Percentiles rank a stretch among this genome's conserved stretches.
Evolutionary conservation across 768 basidiomycete genomes (phyloP).

Genomic region (Leccinellum albellum): DNA sequence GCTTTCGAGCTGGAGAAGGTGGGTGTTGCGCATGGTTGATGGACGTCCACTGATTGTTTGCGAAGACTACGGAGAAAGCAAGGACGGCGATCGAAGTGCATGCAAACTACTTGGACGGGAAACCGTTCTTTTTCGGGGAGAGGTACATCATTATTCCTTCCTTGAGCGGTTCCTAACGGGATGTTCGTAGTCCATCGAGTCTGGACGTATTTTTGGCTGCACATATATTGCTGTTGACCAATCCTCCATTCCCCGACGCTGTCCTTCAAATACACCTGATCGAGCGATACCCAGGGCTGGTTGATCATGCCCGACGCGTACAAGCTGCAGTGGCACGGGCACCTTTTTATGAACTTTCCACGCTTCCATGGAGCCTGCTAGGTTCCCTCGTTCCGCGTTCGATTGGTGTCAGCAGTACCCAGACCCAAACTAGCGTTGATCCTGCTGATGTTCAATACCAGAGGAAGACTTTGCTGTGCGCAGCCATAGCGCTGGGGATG

Average conservation of each 20-base stretch:
- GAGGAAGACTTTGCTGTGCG: slow-evolving; percentile 52
- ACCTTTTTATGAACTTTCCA: slow-evolving; percentile 18
- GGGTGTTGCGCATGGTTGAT: neutral
- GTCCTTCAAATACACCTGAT: slow-evolving; percentile 51
- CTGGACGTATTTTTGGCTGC: slow-evolving; percentile 67
- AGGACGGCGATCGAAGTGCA: slow-evolving; percentile 56
- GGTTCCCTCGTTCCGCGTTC: slow-evolving; percentile 37
- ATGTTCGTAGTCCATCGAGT: slow-evolving; percentile 47
- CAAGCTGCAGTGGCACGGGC: slow-evolving; percentile 31
- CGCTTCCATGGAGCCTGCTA: slow-evolving; percentile 27
- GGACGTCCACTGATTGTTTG: slow-evolving; percentile 3
- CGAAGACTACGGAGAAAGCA: slow-evolving; percentile 58
- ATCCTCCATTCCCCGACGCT: slow-evolving; percentile 60
- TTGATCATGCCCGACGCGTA: slow-evolving; percentile 56
- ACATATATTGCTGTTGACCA: slow-evolving; percentile 57
- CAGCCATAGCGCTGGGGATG: slow-evolving; percentile 42
- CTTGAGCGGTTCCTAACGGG: neutral
- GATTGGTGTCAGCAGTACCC: slow-evolving; percentile 14
- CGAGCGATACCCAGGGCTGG: slow-evolving; percentile 54
- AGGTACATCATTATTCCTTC: slow-evolving; percentile 33
- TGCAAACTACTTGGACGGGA: slow-evolving; percentile 47
- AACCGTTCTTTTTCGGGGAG: slow-evolving; percentile 49
- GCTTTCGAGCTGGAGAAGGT: slow-evolving; percentile 66
- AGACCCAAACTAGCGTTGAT: slow-evolving; percentile 17
- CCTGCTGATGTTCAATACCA: slow-evolving; percentile 45